Evolutionary conservation across 345 rosid genomes (phyloP).

Genomic region (Brassica carinata): DNA sequence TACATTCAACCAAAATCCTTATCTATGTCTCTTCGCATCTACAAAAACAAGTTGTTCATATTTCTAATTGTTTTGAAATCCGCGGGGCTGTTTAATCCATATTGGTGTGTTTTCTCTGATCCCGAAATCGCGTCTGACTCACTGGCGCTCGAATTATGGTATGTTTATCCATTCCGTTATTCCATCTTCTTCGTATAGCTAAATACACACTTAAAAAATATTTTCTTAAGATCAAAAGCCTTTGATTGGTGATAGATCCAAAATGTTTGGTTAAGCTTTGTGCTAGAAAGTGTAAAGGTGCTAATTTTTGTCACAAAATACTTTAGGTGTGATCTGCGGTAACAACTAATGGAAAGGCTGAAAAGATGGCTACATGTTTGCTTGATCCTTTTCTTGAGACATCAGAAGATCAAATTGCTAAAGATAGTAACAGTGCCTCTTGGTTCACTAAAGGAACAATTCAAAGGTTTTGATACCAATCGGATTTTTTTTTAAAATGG

Average conservation of each 20-base stretch:
- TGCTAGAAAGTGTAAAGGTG: background rate
- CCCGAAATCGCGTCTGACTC: background rate
- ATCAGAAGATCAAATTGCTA: conserved; percentile 76
- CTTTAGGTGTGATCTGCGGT: conserved; percentile 83
- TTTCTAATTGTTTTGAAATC: background rate
- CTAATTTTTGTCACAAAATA: background rate
- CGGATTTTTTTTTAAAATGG: no score
- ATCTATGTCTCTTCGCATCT: background rate
- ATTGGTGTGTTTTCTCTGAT: background rate
- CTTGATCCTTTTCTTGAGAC: conserved; percentile 81
- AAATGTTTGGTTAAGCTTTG: background rate
- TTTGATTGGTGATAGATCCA: background rate
- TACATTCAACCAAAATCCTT: background rate
- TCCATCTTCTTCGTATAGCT: background rate
- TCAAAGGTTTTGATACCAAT: conserved; percentile 49
- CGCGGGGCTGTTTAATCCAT: background rate
- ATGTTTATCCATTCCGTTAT: background rate
- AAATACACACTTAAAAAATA: background rate
- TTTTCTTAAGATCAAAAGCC: background rate
- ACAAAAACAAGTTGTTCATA: background rate
- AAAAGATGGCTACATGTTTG: conserved; percentile 88
- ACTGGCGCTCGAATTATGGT: background rate
- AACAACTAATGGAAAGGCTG: conserved; percentile 70
- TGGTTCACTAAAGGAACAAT: conserved; percentile 90
- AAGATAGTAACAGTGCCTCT: conserved; percentile 50